Base-by-base conservation (phyloP, 805 yeast species). In the Candida peoriensis region DNA sequence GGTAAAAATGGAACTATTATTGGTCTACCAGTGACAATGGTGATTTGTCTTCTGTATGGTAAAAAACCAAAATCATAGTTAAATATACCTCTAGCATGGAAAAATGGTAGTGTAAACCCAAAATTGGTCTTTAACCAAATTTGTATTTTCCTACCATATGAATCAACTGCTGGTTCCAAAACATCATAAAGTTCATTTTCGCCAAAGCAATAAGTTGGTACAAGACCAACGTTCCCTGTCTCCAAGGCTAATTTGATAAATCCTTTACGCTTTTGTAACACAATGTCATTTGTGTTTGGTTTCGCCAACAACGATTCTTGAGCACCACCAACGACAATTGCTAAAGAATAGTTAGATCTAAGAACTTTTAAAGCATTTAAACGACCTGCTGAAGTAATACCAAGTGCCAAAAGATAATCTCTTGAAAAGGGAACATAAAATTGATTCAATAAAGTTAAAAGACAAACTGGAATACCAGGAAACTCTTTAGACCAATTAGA, bases 261-360 rank as follows among this genome's bases (percentile, higher is more conserved):
- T 0, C 98, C 98, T 50, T 80, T 83, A 25, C 98, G 70, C 43
- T 76, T 80, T 26, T 78, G 70, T 27, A 93, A 61, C 0, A 93
- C 85, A 30, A 93, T 61, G 38, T 82, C 81, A 45, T 76, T 72
- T 1, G 60, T 54, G 8, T 76, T 75, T 0, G 82, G 78, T 35
- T 67, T 64, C 6, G 85, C 75, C 19, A 85, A 56, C 24, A 93
- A 64, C 1, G 94, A 78, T 52, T 93, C 98, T 40, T 87, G 83
- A 0, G 97, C 97, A 0, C 98, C 98, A 3, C 98, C 98, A 17
- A 93, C 79, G 1, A 93, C 97, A 38, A 93, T 79, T 42, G 90
- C 83, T 10, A 89, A 81, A 3, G 95, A 83, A 47, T 76, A 79
- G 44, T 81, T 76, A 38, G 76, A 72, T 32, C 60, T 55, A 31